Evolutionary conservation across 441 rosid species (phyloP), one percentile per base, ranked within the genome.

Genomic region (Daphne laureola): DNA sequence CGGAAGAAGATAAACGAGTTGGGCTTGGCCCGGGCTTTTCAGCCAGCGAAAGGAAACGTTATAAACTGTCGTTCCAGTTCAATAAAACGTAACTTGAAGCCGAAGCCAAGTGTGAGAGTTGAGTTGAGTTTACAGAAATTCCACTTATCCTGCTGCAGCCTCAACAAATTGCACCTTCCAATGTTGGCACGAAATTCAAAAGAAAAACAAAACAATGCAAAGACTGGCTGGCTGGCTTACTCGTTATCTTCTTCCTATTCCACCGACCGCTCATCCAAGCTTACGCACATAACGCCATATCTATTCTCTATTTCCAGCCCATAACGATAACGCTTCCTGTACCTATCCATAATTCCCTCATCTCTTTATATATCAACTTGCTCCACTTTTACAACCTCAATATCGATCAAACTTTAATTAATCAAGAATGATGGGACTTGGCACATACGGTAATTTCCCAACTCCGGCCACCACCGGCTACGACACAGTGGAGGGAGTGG

Each of bases 401-500:
- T n/a, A n/a, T n/a, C n/a, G n/a, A n/a, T n/a, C n/a, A n/a, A n/a
- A n/a, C n/a, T n/a, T n/a, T n/a, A 21, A 36, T 38, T 17, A 6
- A 0, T 2, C 36, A 12, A 25, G 14, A 18, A 57, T 66, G 68
- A 54, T 70, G 75, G 68, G 55, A 12, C 18, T 25, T 3, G 78
- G 67, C 14, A 50, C 57, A 6, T 44, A 61, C 14, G 59, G 48
- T 3, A 21, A 21, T 36, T 26, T 63, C 52, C 4, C 51, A 0
- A 51, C 73, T 11, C 68, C 76, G 5, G 3, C 52, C 6, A 2
- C 51, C 17, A 49, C 21, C 12, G 55, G 9, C 5, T 84, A 84
- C 35, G 85, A 88, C 53, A 69, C 69, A 0, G 92, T 92, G 0
- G 72, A 81, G 17, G 94, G 96, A 4, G 92, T 89, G 14, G 97